Evolutionary conservation across 768 basidiomycete genomes (phyloP).

Genomic region (Lepiota venenata): DNA sequence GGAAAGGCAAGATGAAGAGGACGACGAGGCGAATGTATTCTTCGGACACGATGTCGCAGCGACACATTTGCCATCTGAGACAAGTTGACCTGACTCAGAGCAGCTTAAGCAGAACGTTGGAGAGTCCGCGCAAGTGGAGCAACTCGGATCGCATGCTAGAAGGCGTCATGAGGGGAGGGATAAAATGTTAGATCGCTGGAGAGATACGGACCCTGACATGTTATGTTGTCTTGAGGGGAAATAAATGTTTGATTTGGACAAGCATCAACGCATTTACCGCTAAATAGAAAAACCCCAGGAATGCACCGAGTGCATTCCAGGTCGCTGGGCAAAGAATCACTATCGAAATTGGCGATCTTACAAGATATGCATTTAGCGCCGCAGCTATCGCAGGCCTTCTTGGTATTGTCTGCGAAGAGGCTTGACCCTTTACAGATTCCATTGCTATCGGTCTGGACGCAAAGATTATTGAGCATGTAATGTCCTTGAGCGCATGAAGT

Average conservation of each 20-base stretch:
- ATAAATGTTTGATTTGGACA: constrained; percentile 77
- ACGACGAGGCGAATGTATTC: constrained; percentile 61
- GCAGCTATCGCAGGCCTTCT: constrained; percentile 78
- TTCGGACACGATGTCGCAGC: constrained; percentile 55
- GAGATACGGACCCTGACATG: constrained; percentile 52
- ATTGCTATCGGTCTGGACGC: constrained; percentile 58
- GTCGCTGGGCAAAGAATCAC: constrained; percentile 58
- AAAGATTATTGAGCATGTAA: constrained; percentile 60
- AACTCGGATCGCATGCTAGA: constrained; percentile 68
- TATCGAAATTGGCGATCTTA: constrained; percentile 64
- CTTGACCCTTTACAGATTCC: constrained; percentile 70
- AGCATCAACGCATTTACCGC: constrained; percentile 62
- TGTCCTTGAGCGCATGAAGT: constrained; percentile 59
- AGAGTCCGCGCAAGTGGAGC: constrained; percentile 64
- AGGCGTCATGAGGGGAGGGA: not conserved
- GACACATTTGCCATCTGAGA: constrained; percentile 70
- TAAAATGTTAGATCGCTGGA: not conserved
- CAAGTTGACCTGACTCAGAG: constrained; percentile 52
- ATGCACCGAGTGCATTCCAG: constrained; percentile 76
- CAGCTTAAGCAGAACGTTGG: constrained; percentile 75
- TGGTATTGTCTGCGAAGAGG: constrained; percentile 77
- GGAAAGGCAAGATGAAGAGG: constrained; percentile 61
- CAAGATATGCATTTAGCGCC: constrained; percentile 77
- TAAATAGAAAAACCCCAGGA: constrained; percentile 70
- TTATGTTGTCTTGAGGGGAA: constrained; percentile 64